These are phyloP conservation scores for Abortiporus biennis DNA, from an alignment of 1,284 basidiomycete genomes.

Conservation along the genomic window DNA sequence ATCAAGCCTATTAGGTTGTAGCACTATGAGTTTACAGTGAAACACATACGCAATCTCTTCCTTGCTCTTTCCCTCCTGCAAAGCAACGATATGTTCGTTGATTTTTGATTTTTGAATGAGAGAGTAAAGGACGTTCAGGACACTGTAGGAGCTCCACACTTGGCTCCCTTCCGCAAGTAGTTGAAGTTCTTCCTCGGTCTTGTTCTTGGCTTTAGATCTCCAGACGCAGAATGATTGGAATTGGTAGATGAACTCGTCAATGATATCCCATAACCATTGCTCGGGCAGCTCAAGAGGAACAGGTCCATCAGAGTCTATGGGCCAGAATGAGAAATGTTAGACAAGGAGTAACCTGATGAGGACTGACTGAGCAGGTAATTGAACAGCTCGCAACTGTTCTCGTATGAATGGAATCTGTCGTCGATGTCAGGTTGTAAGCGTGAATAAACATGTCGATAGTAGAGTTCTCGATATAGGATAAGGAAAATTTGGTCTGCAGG, in stretches of 20 bases:
- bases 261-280: conserved; percentile 99
- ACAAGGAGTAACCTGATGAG: background rate
- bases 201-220: conserved; percentile 80
- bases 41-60: conserved; percentile 76
- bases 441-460: conserved; percentile 94
- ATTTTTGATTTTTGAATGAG: conserved; percentile 96
- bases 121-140: conserved; percentile 96
- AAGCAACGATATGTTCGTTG: conserved; percentile 88
- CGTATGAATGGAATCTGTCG: conserved; percentile 97
- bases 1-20: background rate
- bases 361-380: conserved; percentile 82
- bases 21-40: background rate
- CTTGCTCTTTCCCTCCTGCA: conserved; percentile 70
- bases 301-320: conserved; percentile 85
- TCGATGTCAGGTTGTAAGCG: conserved; percentile 93
- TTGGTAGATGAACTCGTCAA: conserved; percentile 99
- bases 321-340: background rate
- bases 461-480: conserved; percentile 93
- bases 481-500: conserved; percentile 84
- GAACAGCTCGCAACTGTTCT: conserved; percentile 98
- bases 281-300: conserved; percentile 90
- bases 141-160: conserved; percentile 96
- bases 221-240: conserved; percentile 95
- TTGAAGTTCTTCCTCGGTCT: conserved; percentile 85
- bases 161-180: conserved; percentile 78